Evolutionary conservation across 2,329 filamentous ascomycete genomes (phyloP).

Genomic region (Ophioceras dolichostomum): DNA sequence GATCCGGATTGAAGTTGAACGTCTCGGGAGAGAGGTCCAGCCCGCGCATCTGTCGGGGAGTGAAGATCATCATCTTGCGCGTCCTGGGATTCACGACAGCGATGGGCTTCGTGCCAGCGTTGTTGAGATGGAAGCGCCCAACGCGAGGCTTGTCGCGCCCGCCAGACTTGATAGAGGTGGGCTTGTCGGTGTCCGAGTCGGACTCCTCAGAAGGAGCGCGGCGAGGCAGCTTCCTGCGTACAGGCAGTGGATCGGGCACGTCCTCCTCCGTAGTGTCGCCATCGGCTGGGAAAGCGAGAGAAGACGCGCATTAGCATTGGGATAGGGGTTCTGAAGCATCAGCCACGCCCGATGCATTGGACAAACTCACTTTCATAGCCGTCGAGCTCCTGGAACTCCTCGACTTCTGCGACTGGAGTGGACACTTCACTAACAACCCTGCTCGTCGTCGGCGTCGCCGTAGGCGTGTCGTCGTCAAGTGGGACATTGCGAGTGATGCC

Average conservation of each 20-base stretch:
- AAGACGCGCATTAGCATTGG: not conserved
- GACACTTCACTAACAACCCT: conserved; percentile 19
- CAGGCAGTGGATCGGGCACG: conserved; percentile 33
- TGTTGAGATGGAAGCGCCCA: conserved; percentile 41
- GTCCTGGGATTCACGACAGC: conserved; percentile 45
- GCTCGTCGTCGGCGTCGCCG: conserved; percentile 25
- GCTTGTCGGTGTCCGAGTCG: conserved; percentile 36
- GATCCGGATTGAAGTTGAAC: conserved; percentile 37
- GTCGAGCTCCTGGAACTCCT: conserved; percentile 28
- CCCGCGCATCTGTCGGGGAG: conserved; percentile 27
- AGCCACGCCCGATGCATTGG: too few species aligned
- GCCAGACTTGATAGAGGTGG: conserved; percentile 15
- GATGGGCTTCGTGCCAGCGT: conserved; percentile 42
- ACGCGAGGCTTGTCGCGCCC: conserved; percentile 32
- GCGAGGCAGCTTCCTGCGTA: conserved; percentile 32
- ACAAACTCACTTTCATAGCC: conserved; percentile 47
- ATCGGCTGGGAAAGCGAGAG: conserved; percentile 29
- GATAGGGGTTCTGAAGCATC: too few species aligned
- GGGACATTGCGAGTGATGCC: not conserved
- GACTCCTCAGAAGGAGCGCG: conserved; percentile 24
- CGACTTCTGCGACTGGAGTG: conserved; percentile 17
- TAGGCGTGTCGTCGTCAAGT: conserved; percentile 29
- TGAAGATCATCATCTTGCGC: conserved; percentile 53
- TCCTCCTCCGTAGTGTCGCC: conserved; percentile 53
- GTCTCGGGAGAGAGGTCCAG: conserved; percentile 43